These are phyloP conservation scores for Paramecium primaurelia DNA, from an alignment of 73 alveolate genomes.

Conservation along the genomic window DNA sequence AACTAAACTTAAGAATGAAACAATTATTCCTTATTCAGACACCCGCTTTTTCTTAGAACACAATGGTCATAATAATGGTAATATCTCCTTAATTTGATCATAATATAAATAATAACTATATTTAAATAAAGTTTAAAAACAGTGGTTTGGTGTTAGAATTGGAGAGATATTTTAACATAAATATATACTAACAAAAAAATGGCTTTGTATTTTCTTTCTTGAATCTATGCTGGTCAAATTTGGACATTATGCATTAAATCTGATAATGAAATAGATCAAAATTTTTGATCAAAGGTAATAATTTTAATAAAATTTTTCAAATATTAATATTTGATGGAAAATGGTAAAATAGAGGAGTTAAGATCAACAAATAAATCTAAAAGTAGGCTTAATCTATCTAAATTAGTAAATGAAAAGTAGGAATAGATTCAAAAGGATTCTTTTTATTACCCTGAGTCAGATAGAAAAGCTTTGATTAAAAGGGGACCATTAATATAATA, in stretches of 20 bases:
- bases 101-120: background rate
- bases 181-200: too few relatives aligned
- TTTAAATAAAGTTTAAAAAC: too few relatives aligned
- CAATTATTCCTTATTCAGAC: conserved; percentile 65
- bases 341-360: background rate
- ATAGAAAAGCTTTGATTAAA: background rate
- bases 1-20: conserved; percentile 59
- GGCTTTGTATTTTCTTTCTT: too few relatives aligned
- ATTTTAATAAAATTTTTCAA: too few relatives aligned
- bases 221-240: too few relatives aligned
- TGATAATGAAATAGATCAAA: too few relatives aligned
- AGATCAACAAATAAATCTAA: background rate
- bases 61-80: conserved; percentile 58
- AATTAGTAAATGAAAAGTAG: background rate
- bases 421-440: background rate
- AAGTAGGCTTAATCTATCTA: background rate
- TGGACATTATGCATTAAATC: too few relatives aligned
- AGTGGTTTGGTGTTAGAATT: background rate
- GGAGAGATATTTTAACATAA: too few relatives aligned
- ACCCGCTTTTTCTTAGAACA: conserved; percentile 66
- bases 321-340: too few relatives aligned
- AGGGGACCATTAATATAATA: background rate
- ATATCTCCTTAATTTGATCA: background rate
- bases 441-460: background rate
- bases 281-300: too few relatives aligned